Conservation (phyloP, 2,329 filamentous ascomycete species). For the Sphaerulina populicola region DNA sequence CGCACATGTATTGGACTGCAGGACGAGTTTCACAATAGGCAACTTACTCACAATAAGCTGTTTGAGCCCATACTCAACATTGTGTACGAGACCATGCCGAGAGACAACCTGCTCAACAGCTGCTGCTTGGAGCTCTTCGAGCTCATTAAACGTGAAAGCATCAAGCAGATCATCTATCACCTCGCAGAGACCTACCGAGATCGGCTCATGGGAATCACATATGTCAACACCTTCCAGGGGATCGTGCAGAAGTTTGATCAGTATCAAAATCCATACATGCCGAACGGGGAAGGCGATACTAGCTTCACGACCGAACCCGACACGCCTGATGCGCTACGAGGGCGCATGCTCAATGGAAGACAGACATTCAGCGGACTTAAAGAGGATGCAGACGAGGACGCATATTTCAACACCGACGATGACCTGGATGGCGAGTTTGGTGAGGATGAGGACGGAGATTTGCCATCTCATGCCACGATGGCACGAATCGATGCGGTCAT, state of each 20-base stretch:
- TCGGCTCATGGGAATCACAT: slow-evolving; percentile 64
- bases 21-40: slow-evolving; percentile 83
- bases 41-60: slow-evolving; percentile 71
- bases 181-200: slow-evolving; percentile 78
- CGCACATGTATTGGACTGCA: slow-evolving; percentile 75
- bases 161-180: slow-evolving; percentile 74
- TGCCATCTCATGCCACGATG: slow-evolving; percentile 24
- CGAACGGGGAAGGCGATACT: slow-evolving; percentile 51
- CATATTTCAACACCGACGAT: slow-evolving; percentile 87
- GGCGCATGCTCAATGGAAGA: slow-evolving; percentile 44
- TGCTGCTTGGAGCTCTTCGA: slow-evolving; percentile 92
- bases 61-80: slow-evolving; percentile 80
- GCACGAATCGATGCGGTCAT: slow-evolving; percentile 20
- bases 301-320: slow-evolving; percentile 61
- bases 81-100: slow-evolving; percentile 73
- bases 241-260: slow-evolving; percentile 72
- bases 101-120: slow-evolving; percentile 88
- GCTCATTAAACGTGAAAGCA: slow-evolving; percentile 67
- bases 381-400: slow-evolving; percentile 79
- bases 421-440: slow-evolving; percentile 63
- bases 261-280: slow-evolving; percentile 46
- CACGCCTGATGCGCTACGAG: slow-evolving; percentile 37
- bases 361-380: slow-evolving; percentile 59
- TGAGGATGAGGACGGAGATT: slow-evolving; percentile 28
- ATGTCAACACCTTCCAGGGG: slow-evolving; percentile 74